These are phyloP conservation scores for Stromatinia cepivora DNA, from an alignment of 2,329 filamentous ascomycete genomes.

Conservation along the genomic window DNA sequence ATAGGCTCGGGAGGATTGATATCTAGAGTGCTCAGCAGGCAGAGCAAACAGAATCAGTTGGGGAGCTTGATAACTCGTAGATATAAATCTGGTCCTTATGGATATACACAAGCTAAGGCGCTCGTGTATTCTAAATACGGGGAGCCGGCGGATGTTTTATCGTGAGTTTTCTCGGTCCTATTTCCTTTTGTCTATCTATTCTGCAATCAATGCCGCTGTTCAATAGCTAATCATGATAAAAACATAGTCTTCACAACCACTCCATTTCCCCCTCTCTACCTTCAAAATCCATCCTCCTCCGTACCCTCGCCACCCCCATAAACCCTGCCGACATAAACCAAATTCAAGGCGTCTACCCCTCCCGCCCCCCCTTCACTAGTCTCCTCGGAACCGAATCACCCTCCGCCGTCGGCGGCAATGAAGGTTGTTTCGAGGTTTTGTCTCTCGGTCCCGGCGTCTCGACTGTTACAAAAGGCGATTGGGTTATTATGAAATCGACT, in stretches of 20 bases:
- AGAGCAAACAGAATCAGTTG: neutral
- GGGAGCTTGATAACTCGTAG: conserved; percentile 39
- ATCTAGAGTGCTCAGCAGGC: neutral
- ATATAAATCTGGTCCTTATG: conserved; percentile 60
- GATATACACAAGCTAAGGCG: conserved; percentile 83
- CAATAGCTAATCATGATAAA: conserved; percentile 22
- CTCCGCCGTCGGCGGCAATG: conserved; percentile 80
- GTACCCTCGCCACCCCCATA: conserved; percentile 86
- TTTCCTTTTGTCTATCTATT: neutral
- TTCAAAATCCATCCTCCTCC: conserved; percentile 68
- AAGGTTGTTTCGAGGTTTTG: conserved; percentile 90
- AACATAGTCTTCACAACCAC: conserved; percentile 65
- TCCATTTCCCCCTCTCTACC: conserved; percentile 76
- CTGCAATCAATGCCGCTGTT: neutral
- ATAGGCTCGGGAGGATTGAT: neutral
- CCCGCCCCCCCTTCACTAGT: conserved; percentile 74
- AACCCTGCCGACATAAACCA: conserved; percentile 99
- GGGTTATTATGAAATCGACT: conserved; percentile 84
- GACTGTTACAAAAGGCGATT: conserved; percentile 71
- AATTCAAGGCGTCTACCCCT: conserved; percentile 93
- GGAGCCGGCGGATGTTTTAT: conserved; percentile 70
- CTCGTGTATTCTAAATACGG: conserved; percentile 74
- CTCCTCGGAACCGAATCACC: conserved; percentile 75
- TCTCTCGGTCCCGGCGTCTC: conserved; percentile 56
- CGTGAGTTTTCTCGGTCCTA: conserved; percentile 45